Evolutionary conservation across 108 stramenopile genomes (phyloP).

Genomic region (Conticribra guillardii): DNA sequence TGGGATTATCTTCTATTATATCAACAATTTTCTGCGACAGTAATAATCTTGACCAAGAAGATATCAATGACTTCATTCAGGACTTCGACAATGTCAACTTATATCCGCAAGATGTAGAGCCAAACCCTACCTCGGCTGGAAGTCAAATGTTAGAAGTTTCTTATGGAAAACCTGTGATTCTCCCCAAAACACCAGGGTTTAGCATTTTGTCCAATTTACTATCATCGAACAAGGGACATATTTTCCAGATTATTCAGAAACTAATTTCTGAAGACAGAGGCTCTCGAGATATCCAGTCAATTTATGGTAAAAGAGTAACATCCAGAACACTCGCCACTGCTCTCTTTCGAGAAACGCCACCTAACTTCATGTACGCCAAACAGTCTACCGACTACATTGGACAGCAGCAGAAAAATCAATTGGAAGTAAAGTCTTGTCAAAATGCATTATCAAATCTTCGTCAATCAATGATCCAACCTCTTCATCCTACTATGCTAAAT

Average conservation of each 20-base stretch:
- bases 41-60: slow-evolving; percentile 35
- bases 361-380: slow-evolving; percentile 49
- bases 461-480: slow-evolving; percentile 47
- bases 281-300: slow-evolving; percentile 38
- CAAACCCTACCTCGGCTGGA: not conserved
- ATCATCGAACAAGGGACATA: slow-evolving; percentile 49
- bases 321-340: slow-evolving; percentile 61
- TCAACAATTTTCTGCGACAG: slow-evolving; percentile 23
- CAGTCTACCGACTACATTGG: slow-evolving; percentile 14
- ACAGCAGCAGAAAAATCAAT: slow-evolving; percentile 23
- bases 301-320: slow-evolving; percentile 36
- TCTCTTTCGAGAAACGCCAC: slow-evolving; percentile 69
- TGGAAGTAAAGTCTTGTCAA: slow-evolving; percentile 37
- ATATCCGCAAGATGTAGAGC: slow-evolving; percentile 13
- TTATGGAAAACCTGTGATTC: slow-evolving; percentile 39
- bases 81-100: slow-evolving; percentile 42
- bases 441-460: slow-evolving; percentile 43
- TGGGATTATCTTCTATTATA: slow-evolving; percentile 37
- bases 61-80: slow-evolving; percentile 25
- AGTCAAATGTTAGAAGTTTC: slow-evolving; percentile 44
- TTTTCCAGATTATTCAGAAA: slow-evolving; percentile 55
- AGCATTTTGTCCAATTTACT: slow-evolving; percentile 49
- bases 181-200: slow-evolving; percentile 61
- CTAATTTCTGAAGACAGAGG: slow-evolving; percentile 52
- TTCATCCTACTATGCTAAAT: slow-evolving; percentile 40